Evolutionary conservation across 2,329 filamentous ascomycete genomes (phyloP), one percentile per base, ranked within the genome.

Genomic region (Colletotrichum scovillei): DNA sequence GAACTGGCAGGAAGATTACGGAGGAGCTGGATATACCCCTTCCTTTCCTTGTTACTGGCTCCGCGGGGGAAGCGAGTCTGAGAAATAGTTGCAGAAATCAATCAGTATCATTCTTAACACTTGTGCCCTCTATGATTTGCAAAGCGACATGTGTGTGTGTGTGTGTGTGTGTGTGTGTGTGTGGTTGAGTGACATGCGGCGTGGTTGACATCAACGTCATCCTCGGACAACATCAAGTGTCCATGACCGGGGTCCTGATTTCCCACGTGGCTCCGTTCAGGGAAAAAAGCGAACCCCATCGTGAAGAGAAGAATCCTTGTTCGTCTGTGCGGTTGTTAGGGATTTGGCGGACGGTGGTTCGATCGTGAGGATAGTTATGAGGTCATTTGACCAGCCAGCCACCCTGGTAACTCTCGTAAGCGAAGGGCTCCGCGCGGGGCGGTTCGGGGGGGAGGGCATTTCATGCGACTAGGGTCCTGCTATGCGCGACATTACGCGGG

Each of bases 21-120:
- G 71, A 28, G 71, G 52, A 70, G 71, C 68, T 70, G 63, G 53
- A 62, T 72, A 73, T 73, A 73, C 68, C 68, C 71, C 71, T 69
- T 70, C 67, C 67, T 53, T 73, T 69, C 55, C 57, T 72, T 60
- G 30, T 69, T 63, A 22, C 56, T 59, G 53, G 56, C 26, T 67
- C 42, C n/a, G 42, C n/a, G 19, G 63, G 12, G 19, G 49, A 58
- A 30, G 26, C 28, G 42, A 57, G 26, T 24, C 35, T 35, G 7
- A 46, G 46, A 32, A 38, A 24, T 32, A 68, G 69, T 57, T 67
- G 16, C 24, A 38, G 55, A 58, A 53, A 52, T 57, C 59, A 65
- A 66, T 46, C 24, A 53, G 46, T 52, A 67, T 32, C n/a, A 58
- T 67, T 46, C 55, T 55, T 53, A n/a, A 58, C 9, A 3, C 42